Conservation (phyloP, 2,329 filamentous ascomycete species). For the Amesomyces nigricolor region DNA sequence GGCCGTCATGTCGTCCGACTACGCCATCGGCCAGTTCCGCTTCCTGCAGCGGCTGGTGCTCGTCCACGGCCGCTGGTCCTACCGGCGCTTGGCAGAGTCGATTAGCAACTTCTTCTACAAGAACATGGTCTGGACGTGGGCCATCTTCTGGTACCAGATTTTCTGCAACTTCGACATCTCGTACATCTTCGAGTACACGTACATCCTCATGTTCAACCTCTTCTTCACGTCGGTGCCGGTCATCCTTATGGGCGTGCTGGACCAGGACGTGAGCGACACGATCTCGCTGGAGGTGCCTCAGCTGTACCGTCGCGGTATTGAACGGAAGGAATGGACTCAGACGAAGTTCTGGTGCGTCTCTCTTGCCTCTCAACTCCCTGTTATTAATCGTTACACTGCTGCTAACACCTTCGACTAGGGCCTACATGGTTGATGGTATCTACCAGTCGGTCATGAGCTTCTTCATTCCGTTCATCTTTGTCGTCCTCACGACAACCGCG, state of each 20-base stretch:
- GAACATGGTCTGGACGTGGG: constrained; percentile 97
- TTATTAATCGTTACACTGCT: neutral
- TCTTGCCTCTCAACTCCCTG: neutral
- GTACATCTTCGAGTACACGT: constrained; percentile 96
- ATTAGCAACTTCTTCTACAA: constrained; percentile 99
- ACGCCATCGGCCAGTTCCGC: constrained; percentile 89
- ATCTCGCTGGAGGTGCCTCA: constrained; percentile 93
- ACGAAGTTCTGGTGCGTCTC: constrained; percentile 82
- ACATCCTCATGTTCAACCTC: constrained; percentile 94
- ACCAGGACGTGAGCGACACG: constrained; percentile 92
- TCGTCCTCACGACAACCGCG: constrained; percentile 61
- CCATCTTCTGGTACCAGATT: constrained; percentile 96
- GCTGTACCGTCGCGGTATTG: constrained; percentile 90
- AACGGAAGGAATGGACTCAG: constrained; percentile 94
- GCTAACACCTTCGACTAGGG: constrained; percentile 47
- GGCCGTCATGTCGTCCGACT: constrained; percentile 94
- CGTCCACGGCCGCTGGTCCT: constrained; percentile 94
- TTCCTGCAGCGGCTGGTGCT: constrained; percentile 80
- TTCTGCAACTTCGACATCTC: constrained; percentile 95
- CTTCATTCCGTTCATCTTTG: constrained; percentile 84
- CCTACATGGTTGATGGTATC: constrained; percentile 90
- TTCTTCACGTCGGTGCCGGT: constrained; percentile 94
- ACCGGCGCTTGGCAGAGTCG: constrained; percentile 82
- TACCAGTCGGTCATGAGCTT: constrained; percentile 94
- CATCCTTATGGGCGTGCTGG: constrained; percentile 91